Evolutionary conservation across 2,329 filamentous ascomycete species (phyloP), one percentile per base, ranked within the genome.

Genomic region (Pleurostoma richardsiae): DNA sequence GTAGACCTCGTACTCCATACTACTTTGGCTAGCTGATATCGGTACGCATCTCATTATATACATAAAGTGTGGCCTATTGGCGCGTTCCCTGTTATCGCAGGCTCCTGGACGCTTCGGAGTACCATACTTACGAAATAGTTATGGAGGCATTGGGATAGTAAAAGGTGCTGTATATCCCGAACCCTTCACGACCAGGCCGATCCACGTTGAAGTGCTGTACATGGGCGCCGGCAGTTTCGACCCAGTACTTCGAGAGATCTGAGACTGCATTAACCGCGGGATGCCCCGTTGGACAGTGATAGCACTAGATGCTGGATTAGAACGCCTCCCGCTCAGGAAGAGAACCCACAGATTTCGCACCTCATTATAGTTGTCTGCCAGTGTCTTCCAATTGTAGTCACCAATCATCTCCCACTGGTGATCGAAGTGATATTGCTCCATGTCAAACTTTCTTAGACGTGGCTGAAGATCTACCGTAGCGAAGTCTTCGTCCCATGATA

Each of bases 361-460:
- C 19, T 81, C 80, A 58, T 85, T 85, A 68, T 82, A 85, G 65
- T 84, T 83, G 57, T 84, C 80, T 10, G 74, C 73, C 30, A 80
- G 60, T 28, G 76, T 73, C 64, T 82, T 82, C 79, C 79, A 82
- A 65, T 82, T 82, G 58, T 74, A 79, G 30, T 73, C 69, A 0
- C 73, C 73, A 42, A 78, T 71, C 71, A 79, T 74, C 53, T 79
- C 71, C 75, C 76, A 82, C 30, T 63, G 61, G 56, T 82, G 77
- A 53, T 82, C 77, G 52, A 80, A 82, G 11, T 63, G 56, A 57
- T 80, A 84, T 43, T 80, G 65, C 0, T 72, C 68, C 52, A 74
- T 76, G 55, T 76, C 65, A 61, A 73, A 75, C 41, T 66, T 54
- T 11, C 64, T 55, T 52, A 74, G 71, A 28, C 72, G 63, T 10